Evolutionary conservation across 148 eudicot genomes (phyloP).

Genomic region (Camellia granthamiana): DNA sequence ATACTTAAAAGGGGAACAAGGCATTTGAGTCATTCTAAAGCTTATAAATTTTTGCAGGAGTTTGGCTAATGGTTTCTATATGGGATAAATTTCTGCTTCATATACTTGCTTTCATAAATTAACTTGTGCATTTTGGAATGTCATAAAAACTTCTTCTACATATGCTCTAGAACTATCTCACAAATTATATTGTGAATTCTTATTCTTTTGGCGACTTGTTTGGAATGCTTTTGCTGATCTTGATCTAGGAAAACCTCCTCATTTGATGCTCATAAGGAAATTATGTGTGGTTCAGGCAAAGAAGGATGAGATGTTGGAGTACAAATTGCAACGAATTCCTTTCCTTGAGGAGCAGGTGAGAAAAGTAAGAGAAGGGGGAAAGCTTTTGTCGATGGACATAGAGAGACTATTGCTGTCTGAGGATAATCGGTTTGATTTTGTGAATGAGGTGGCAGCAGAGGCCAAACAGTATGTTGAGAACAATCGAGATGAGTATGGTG

Average conservation of each 20-base stretch:
- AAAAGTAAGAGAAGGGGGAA: conserved; percentile 71
- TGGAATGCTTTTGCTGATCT: not conserved
- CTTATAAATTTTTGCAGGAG: too few species aligned
- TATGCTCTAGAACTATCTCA: not conserved
- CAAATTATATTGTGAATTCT: not conserved
- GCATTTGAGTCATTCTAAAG: too few species aligned
- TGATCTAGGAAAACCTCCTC: not conserved
- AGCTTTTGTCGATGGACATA: conserved; percentile 63
- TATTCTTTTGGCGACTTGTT: not conserved
- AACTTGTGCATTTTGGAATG: too few species aligned
- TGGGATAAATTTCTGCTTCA: too few species aligned
- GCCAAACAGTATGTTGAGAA: conserved; percentile 75
- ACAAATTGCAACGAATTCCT: conserved; percentile 50
- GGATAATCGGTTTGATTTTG: conserved; percentile 76
- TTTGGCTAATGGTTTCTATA: too few species aligned
- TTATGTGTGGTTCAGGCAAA: conserved; percentile 35
- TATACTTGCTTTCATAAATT: too few species aligned
- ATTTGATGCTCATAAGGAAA: not conserved
- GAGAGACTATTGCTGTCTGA: conserved; percentile 66
- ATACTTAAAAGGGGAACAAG: too few species aligned
- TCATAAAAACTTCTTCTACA: too few species aligned
- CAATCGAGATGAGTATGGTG: conserved; percentile 86
- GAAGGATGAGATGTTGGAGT: conserved; percentile 38
- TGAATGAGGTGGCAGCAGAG: conserved; percentile 84
- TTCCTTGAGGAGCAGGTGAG: conserved; percentile 90